A percentile compares a stretch with the other conserved stretches of the same genome.
These are phyloP conservation scores for Pulveroboletus sp. DNA, from an alignment of 768 basidiomycete species.

Conservation along the genomic window DNA sequence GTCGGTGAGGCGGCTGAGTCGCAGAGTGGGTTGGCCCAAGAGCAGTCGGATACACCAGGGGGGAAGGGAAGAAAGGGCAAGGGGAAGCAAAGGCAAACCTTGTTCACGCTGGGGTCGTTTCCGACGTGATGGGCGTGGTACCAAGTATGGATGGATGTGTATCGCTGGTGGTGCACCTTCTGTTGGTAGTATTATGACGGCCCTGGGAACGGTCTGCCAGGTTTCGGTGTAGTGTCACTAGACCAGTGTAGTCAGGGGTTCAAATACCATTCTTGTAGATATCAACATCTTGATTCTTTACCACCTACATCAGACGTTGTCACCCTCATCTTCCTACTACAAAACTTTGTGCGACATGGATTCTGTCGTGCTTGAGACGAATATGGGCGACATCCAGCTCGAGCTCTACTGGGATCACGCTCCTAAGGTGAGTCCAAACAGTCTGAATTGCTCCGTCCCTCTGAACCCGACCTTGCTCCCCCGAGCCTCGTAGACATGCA, in stretches of 20 bases:
- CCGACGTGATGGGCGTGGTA: conserved; percentile 27
- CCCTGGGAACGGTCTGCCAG: too few relatives aligned
- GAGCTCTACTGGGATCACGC: conserved; percentile 95
- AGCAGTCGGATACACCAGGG: conserved; percentile 9
- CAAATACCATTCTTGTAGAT: too few relatives aligned
- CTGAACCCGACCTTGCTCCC: conserved; percentile 3
- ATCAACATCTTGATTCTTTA: too few relatives aligned
- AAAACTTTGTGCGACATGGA: too few relatives aligned
- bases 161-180: too few relatives aligned
- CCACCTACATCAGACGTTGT: too few relatives aligned
- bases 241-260: too few relatives aligned
- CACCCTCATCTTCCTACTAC: too few relatives aligned
- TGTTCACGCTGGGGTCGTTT: conserved; percentile 63
- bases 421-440: conserved; percentile 47
- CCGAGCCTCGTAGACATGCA: conserved; percentile 65
- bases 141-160: too few relatives aligned
- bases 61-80: conserved; percentile 71
- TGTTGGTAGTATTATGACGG: too few relatives aligned
- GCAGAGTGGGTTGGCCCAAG: neutral
- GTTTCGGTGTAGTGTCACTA: too few relatives aligned
- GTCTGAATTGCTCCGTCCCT: neutral
- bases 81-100: conserved; percentile 78
- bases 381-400: conserved; percentile 78
- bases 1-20: neutral
- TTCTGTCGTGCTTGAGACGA: conserved; percentile 77